Evolutionary conservation across 108 stramenopile genomes (phyloP).

Genomic region (Cyclotella atomus): DNA sequence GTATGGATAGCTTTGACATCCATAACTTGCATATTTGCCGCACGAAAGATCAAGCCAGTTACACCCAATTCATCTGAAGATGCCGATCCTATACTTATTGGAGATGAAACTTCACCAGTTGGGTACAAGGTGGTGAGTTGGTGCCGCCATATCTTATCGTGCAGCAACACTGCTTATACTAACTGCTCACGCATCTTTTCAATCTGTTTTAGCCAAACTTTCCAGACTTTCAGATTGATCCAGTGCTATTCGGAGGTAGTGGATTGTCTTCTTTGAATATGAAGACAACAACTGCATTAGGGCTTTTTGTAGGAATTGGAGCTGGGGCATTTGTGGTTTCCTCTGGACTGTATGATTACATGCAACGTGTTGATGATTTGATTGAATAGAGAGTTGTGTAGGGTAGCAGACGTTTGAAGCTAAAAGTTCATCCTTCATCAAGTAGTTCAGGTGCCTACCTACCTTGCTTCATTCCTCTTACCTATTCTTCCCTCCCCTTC

Average conservation of each 20-base stretch:
- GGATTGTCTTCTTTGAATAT: constrained; percentile 33
- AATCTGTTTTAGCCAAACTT: constrained; percentile 78
- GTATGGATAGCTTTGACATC: constrained; percentile 64
- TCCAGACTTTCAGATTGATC: constrained; percentile 67
- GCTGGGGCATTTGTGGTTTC: constrained; percentile 43
- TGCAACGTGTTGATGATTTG: constrained; percentile 21
- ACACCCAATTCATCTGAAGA: constrained; percentile 46
- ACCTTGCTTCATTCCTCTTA: too few relatives aligned
- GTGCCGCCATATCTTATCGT: too few relatives aligned
- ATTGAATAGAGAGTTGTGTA: not conserved
- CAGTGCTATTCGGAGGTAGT: constrained; percentile 33
- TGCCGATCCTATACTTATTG: constrained; percentile 58
- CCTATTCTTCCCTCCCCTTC: too few relatives aligned
- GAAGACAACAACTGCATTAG: constrained; percentile 35
- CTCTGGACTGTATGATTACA: constrained; percentile 37
- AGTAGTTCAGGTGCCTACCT: too few relatives aligned
- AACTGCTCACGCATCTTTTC: too few relatives aligned
- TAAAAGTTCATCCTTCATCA: too few relatives aligned
- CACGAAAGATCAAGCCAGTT: constrained; percentile 36
- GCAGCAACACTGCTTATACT: too few relatives aligned
- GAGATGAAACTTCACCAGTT: constrained; percentile 50
- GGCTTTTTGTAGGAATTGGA: constrained; percentile 35
- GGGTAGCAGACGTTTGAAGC: too few relatives aligned
- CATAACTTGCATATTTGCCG: constrained; percentile 51
- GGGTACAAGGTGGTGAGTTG: constrained; percentile 13